Base-by-base conservation (phyloP, 2,329 filamentous ascomycete genomes). In the Diaporthe capsici region DNA sequence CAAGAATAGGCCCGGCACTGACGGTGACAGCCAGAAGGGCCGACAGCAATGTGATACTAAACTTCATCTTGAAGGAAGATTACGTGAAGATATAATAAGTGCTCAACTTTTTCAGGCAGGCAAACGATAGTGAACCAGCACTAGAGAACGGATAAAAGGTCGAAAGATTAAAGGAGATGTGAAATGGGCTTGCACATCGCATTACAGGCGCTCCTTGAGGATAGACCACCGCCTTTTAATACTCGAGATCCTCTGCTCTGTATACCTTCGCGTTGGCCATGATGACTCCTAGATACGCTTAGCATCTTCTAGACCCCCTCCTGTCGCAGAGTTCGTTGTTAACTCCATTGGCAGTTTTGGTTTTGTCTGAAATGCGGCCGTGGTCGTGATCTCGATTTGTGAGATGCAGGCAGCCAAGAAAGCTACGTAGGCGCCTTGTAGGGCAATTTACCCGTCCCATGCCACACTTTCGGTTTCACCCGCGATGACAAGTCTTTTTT, bases 341-440 rank as follows among this genome's bases (percentile, higher is more conserved):
- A n/a, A 49, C 17, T 49, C 42, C 61, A 67, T 67, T 49, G 61
- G 61, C 61, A 67, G 61, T 67, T 67, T 67, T 67, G 61, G 25
- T 22, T n/a, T n/a, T 67, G 61, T 67, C 61, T 67, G 44, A 4
- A 34, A 15, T 49, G 2, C 20, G 20, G 28, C 25, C 28, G 12
- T n/a, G 44, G 42, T 6, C 12, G 9, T 34, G 42, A 22, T 49
- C 28, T 67, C 20, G 20, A 49, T 47, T 15, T 47, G 42, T 22
- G 42, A 34, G 42, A 25, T 49, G 25, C 4, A n/a, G 20, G 25
- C 15, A 4, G 61, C 61, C 61, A 67, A 67, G 42, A 67, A 67
- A 49, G 61, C 17, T 20, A 44, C 22, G 12, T 20, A 13, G 28
- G 28, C 12, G 15, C 42, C 17, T 25, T 6, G 28, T 67, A 67